Evolutionary conservation across 805 yeast species (phyloP).

Genomic region (Myxozyma vanderwaltii): DNA sequence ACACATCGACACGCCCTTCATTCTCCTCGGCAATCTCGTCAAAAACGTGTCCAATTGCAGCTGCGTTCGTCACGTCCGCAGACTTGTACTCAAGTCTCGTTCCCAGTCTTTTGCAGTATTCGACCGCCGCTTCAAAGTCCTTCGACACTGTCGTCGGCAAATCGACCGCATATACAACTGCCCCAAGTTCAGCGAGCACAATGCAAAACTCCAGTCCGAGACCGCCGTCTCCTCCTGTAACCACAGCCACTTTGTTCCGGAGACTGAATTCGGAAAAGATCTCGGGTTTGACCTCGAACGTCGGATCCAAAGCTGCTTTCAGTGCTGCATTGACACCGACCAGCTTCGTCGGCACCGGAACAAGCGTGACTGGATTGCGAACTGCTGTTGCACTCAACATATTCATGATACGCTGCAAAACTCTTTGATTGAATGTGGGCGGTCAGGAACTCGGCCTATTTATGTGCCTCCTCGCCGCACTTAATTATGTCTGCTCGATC

Average conservation of each 20-base stretch:
- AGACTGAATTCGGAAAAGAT: slow-evolving; percentile 48
- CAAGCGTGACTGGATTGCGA: slow-evolving; percentile 13
- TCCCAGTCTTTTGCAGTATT: slow-evolving; percentile 35
- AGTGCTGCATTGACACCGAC: slow-evolving; percentile 41
- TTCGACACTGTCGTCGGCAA: slow-evolving; percentile 36
- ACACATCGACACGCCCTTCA: slow-evolving; percentile 62
- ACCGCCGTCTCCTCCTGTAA: slow-evolving; percentile 51
- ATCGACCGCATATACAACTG: slow-evolving; percentile 46
- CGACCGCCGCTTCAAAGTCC: slow-evolving; percentile 36
- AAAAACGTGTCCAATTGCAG: slow-evolving; percentile 47
- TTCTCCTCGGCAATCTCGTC: slow-evolving; percentile 47
- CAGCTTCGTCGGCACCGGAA: slow-evolving; percentile 35
- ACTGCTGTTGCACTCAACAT: slow-evolving; percentile 1
- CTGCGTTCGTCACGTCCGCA: slow-evolving; percentile 56
- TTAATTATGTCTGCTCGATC: too few relatives aligned
- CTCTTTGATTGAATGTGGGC: too few relatives aligned
- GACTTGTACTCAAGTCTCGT: slow-evolving; percentile 44
- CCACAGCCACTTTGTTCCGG: slow-evolving; percentile 48
- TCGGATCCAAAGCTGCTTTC: slow-evolving; percentile 36
- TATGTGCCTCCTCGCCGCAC: too few relatives aligned
- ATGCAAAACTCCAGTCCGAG: slow-evolving; percentile 50
- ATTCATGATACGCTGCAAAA: too few relatives aligned
- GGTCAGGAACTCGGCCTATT: too few relatives aligned
- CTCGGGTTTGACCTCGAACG: slow-evolving; percentile 33
- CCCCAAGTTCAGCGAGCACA: slow-evolving; percentile 50